Conservation (phyloP, 1,284 basidiomycete species). For the Rhodotorula sp. region DNA sequence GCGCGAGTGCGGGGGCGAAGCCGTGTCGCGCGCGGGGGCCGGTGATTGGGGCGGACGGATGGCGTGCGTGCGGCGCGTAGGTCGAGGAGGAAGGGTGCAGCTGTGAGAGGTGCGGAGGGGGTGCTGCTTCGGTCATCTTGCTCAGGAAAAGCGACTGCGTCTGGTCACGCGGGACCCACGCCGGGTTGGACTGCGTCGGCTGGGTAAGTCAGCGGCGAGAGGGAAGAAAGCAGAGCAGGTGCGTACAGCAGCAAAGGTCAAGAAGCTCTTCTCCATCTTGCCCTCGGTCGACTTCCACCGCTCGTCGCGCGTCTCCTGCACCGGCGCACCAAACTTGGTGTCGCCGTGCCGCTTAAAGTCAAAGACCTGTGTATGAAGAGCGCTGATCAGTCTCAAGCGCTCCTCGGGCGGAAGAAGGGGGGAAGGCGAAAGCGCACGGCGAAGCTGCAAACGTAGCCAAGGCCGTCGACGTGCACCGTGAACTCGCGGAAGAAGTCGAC, state of each 20-base stretch:
- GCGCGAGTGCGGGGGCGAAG: not conserved
- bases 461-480: conserved; percentile 90
- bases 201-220: not conserved
- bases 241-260: conserved; percentile 66
- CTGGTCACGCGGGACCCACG: conserved; percentile 41
- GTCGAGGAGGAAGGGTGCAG: not conserved
- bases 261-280: conserved; percentile 97
- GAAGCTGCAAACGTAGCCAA: conserved; percentile 96
- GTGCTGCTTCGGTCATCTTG: conserved; percentile 20
- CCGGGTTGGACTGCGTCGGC: conserved; percentile 34
- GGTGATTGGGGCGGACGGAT: not conserved
- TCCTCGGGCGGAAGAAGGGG: not conserved
- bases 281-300: conserved; percentile 80
- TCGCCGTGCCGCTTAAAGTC: conserved; percentile 82
- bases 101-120: not conserved
- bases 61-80: not conserved
- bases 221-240: not conserved
- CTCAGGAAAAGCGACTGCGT: conserved; percentile 41
- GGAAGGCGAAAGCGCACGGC: conserved; percentile 65
- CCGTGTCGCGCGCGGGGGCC: not conserved
- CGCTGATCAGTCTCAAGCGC: too few relatives aligned
- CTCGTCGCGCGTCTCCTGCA: conserved; percentile 54
- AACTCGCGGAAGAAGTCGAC: conserved; percentile 97
- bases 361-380: conserved; percentile 56
- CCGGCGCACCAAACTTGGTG: conserved; percentile 63